phyloP scores from a whole-genome alignment of 306 rosid genomes.

The Cucumis cinereus region DNA sequence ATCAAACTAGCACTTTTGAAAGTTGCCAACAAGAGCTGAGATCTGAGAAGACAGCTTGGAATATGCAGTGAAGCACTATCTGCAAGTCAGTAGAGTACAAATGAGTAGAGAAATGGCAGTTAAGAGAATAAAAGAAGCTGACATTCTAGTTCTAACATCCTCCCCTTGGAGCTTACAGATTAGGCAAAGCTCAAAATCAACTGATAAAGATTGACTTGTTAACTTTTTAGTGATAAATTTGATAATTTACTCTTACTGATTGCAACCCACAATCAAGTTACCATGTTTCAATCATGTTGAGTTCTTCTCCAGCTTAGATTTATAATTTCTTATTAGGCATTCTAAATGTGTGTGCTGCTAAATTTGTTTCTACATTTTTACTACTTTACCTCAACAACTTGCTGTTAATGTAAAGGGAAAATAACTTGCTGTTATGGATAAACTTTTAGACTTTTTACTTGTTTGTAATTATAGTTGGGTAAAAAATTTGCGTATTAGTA shows the following conservation, averaged over 20 bases:
- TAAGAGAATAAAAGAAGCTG: neutral
- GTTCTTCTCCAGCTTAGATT: neutral
- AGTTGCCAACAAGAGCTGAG: conserved; percentile 29
- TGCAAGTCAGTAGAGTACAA: neutral
- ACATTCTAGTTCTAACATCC: conserved; percentile 2
- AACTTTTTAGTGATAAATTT: neutral
- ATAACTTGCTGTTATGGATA: no score
- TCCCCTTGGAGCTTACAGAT: neutral
- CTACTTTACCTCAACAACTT: neutral
- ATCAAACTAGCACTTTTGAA: conserved; percentile 58
- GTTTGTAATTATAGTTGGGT: no score
- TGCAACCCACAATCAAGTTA: neutral
- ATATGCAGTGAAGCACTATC: neutral
- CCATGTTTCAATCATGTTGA: neutral
- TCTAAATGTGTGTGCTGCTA: neutral
- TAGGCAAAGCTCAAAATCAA: neutral
- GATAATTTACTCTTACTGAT: neutral
- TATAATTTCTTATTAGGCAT: neutral
- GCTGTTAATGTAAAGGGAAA: neutral
- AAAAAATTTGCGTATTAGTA: no score
- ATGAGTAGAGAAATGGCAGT: neutral
- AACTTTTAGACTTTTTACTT: no score
- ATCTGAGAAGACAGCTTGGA: neutral
- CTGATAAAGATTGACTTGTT: neutral
- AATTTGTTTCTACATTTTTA: neutral